These are phyloP conservation scores for Saturnispora halmiae DNA, from an alignment of 805 yeast species.

Conservation along the genomic window DNA sequence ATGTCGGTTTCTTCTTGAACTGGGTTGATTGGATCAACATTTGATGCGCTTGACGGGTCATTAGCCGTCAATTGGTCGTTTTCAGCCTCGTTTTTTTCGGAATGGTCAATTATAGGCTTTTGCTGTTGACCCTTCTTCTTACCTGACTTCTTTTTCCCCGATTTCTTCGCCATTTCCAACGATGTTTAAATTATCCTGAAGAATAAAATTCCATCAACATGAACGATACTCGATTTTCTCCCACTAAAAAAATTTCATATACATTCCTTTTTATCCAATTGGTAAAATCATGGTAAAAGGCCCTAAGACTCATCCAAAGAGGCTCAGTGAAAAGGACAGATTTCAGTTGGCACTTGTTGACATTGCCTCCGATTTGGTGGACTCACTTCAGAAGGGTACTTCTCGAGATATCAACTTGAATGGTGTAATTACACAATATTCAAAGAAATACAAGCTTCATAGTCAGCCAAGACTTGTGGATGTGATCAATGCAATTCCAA, in stretches of 20 bases:
- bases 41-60: constrained; percentile 1
- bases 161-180: constrained; percentile 5
- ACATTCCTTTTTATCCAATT: background rate
- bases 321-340: constrained; percentile 87
- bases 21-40: background rate
- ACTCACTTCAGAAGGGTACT: constrained; percentile 48
- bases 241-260: background rate
- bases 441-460: constrained; percentile 84
- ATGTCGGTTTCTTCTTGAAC: background rate
- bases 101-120: background rate
- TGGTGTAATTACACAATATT: constrained; percentile 74
- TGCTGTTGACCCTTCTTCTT: constrained; percentile 4
- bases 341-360: constrained; percentile 90
- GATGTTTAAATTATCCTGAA: background rate
- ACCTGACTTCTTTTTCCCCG: constrained; percentile 2
- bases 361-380: constrained; percentile 75
- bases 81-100: background rate
- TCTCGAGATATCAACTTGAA: constrained; percentile 80
- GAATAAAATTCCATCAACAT: background rate
- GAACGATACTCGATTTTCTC: too few species aligned
- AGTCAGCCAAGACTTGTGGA: constrained; percentile 93
- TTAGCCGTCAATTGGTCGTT: background rate
- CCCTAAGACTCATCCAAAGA: constrained; percentile 46
- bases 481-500: constrained; percentile 90
- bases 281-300: constrained; percentile 19